Percentiles rank a stretch among this genome's conserved stretches.
phyloP scores from a whole-genome alignment of 1,284 basidiomycete species.

The Tetrapyrgos nigripes region DNA sequence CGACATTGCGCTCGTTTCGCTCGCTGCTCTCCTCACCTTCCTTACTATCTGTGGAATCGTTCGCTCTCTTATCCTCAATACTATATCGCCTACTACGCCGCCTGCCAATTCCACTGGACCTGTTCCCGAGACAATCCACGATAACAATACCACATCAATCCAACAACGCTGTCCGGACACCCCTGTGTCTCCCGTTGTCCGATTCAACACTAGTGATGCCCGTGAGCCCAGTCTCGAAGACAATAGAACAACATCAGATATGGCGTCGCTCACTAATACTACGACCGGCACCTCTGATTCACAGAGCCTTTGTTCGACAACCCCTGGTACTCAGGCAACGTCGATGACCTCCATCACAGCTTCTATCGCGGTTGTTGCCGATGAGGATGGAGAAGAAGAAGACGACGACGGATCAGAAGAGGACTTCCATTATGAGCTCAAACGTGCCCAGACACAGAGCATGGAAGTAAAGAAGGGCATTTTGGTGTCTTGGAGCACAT shows the following conservation, averaged over 20 bases:
- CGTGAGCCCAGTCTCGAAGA: not conserved
- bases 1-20: conserved; percentile 8
- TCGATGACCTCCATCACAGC: conserved; percentile 35
- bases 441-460: conserved; percentile 51
- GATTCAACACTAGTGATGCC: not conserved
- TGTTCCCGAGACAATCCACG: not conserved
- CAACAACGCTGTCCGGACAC: not conserved
- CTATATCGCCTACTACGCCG: not conserved
- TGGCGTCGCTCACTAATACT: not conserved
- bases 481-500: conserved; percentile 37
- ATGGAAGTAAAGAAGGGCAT: conserved; percentile 54
- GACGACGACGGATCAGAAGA: conserved; percentile 34
- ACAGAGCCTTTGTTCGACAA: conserved; percentile 10
- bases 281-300: conserved; percentile 4
- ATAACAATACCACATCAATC: not conserved
- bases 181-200: not conserved
- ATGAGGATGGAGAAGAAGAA: conserved; percentile 26
- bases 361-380: conserved; percentile 17
- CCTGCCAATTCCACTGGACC: not conserved
- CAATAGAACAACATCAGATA: not conserved
- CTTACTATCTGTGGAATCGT: not conserved
- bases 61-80: not conserved
- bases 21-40: conserved; percentile 3
- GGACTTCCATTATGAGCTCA: conserved; percentile 45
- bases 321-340: conserved; percentile 10